Evolutionary conservation across 2,329 filamentous ascomycete genomes (phyloP).

Genomic region (Bipolaris oryzae): DNA sequence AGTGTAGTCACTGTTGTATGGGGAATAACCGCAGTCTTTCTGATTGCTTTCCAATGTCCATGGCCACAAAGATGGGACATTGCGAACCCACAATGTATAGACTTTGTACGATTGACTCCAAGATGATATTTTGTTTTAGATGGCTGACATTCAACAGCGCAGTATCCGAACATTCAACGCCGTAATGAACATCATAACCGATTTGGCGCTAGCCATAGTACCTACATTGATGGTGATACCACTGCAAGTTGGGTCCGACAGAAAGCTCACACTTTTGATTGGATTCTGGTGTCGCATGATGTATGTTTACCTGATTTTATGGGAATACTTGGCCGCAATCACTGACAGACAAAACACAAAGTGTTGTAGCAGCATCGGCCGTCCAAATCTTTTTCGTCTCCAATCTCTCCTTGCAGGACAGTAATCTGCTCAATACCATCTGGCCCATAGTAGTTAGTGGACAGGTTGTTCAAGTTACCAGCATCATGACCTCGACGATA

Average conservation of each 20-base stretch:
- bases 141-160: not conserved
- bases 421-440: constrained; percentile 6
- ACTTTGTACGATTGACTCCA: not conserved
- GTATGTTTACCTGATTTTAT: not conserved
- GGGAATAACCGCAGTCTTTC: constrained; percentile 1
- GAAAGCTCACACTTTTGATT: not conserved
- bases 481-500: constrained; percentile 10
- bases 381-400: constrained; percentile 1
- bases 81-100: not conserved
- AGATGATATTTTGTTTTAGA: not conserved
- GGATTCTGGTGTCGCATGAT: constrained; percentile 4
- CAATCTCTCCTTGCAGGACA: not conserved
- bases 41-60: constrained; percentile 12
- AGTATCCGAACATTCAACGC: constrained; percentile 6
- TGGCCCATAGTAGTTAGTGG: constrained; percentile 11
- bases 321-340: too few relatives aligned
- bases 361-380: not conserved
- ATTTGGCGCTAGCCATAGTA: constrained; percentile 3
- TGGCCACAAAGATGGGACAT: not conserved
- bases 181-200: constrained; percentile 9
- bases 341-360: not conserved
- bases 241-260: not conserved
- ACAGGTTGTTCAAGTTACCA: constrained; percentile 9
- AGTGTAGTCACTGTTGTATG: constrained; percentile 3
- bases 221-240: constrained; percentile 7